phyloP scores from a whole-genome alignment of 345 rosid genomes.

The Eucalyptus regnans region DNA sequence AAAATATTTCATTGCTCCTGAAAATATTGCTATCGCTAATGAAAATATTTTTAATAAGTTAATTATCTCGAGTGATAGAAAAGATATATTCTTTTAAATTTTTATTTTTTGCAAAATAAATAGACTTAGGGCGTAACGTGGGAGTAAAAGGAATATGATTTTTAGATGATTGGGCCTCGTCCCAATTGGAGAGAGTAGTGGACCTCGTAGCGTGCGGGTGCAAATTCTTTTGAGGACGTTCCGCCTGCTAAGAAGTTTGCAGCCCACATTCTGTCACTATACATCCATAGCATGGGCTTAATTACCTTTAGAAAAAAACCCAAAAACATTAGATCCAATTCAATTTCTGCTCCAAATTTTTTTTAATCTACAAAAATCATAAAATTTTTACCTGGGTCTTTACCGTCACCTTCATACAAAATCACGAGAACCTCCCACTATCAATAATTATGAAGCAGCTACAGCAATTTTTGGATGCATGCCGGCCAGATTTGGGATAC shows the following conservation, averaged over 20 bases:
- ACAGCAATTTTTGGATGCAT: not conserved
- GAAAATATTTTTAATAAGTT: not conserved
- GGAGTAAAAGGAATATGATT: too few species aligned
- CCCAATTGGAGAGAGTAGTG: not conserved
- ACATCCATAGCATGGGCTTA: not conserved
- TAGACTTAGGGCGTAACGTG: too few species aligned
- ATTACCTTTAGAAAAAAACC: too few species aligned
- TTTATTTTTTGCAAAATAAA: not conserved
- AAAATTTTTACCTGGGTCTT: not conserved
- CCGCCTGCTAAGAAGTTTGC: not conserved
- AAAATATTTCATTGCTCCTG: not conserved
- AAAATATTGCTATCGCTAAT: not conserved
- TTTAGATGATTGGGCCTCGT: not conserved
- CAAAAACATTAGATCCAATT: not conserved
- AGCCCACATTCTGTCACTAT: not conserved
- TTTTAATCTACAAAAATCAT: not conserved
- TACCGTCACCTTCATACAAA: not conserved
- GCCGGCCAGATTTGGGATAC: too few species aligned
- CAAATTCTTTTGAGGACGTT: not conserved
- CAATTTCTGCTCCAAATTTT: too few species aligned
- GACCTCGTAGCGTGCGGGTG: not conserved
- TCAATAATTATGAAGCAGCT: not conserved
- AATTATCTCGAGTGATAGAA: too few species aligned
- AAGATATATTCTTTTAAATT: too few species aligned
- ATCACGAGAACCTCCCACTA: rapidly evolving